Evolutionary conservation across 345 rosid genomes (phyloP).

Genomic region (Salix suchowensis): DNA sequence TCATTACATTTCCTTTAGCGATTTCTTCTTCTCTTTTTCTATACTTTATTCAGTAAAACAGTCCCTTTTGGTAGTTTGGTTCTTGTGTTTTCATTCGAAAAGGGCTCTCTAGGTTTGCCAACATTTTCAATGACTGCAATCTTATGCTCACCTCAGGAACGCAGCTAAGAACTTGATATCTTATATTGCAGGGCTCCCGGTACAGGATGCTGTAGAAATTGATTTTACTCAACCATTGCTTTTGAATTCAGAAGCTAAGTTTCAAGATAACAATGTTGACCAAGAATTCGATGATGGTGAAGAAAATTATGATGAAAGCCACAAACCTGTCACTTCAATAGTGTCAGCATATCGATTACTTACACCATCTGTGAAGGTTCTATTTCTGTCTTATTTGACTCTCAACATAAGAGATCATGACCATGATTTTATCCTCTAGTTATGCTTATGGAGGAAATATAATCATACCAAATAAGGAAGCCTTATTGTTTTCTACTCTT

Average conservation of each 20-base stretch:
- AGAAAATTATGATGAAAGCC: slow-evolving; percentile 56
- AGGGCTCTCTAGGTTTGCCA: no score
- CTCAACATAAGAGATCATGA: neutral
- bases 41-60: no score
- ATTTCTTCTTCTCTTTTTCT: no score
- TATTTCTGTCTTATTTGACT: neutral
- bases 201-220: slow-evolving; percentile 1
- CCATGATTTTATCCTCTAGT: no score
- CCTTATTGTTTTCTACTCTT: neutral
- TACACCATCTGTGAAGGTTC: slow-evolving; percentile 92
- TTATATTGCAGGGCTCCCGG: slow-evolving; percentile 1
- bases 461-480: no score
- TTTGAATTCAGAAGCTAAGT: slow-evolving; percentile 40
- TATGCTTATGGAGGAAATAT: no score
- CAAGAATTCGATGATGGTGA: slow-evolving; percentile 56
- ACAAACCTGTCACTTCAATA: slow-evolving; percentile 64
- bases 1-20: neutral
- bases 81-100: no score
- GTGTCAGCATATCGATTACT: slow-evolving; percentile 68
- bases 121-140: no score
- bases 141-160: neutral
- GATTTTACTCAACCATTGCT: slow-evolving; percentile 49
- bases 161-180: neutral
- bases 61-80: no score
- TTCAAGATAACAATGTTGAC: slow-evolving; percentile 43